Conservation (phyloP, 2,329 filamentous ascomycete species). For the Trichophyton simii region DNA sequence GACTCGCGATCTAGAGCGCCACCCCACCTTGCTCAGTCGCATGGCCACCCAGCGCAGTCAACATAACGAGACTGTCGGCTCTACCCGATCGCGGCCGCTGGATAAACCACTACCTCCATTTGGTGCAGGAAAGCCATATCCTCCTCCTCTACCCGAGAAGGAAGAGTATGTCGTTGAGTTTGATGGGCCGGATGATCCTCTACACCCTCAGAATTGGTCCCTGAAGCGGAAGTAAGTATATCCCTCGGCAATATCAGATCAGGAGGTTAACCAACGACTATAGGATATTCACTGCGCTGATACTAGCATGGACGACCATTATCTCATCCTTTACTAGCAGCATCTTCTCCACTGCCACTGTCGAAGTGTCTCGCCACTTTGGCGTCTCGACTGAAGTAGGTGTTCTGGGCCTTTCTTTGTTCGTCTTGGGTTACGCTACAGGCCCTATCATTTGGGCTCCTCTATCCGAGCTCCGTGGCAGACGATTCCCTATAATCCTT, state of each 20-base stretch:
- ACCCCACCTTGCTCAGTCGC: constrained; percentile 29
- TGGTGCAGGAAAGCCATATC: constrained; percentile 46
- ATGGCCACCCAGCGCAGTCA: constrained; percentile 31
- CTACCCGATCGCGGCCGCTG: constrained; percentile 18
- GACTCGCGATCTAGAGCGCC: constrained; percentile 26
- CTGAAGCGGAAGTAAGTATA: constrained; percentile 56
- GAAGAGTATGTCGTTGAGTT: constrained; percentile 59
- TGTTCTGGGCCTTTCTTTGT: constrained; percentile 30
- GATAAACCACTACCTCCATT: constrained; percentile 29
- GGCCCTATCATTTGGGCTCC: constrained; percentile 42
- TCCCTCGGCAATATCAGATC: too few species aligned
- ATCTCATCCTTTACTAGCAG: constrained; percentile 45
- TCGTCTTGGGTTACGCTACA: constrained; percentile 38
- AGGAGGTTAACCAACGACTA: neutral
- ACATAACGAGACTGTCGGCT: constrained; percentile 31
- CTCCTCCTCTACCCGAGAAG: constrained; percentile 41
- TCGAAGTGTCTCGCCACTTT: constrained; percentile 45
- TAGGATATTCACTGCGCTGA: constrained; percentile 13
- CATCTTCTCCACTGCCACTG: constrained; percentile 59
- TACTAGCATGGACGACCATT: constrained; percentile 39
- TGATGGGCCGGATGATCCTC: constrained; percentile 66
- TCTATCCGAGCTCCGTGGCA: constrained; percentile 39
- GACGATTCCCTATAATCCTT: constrained; percentile 37
- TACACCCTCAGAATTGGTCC: constrained; percentile 82
- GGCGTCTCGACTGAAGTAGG: constrained; percentile 38